These are phyloP conservation scores for Lycium barbarum DNA, from an alignment of 257 asterid genomes.

Conservation along the genomic window DNA sequence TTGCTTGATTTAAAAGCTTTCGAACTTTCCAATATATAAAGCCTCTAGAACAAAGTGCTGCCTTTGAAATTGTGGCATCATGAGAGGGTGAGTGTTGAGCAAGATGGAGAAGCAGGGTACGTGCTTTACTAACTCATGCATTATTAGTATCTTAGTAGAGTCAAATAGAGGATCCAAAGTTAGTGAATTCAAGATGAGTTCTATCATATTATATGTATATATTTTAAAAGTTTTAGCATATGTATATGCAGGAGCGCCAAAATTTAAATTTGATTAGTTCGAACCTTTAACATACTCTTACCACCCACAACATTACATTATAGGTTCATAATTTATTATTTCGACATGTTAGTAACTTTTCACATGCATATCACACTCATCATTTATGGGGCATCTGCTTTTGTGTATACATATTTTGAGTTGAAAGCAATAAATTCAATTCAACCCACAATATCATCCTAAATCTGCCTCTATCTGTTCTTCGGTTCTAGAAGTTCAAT, in stretches of 20 bases:
- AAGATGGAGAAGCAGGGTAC: slow-evolving; percentile 99
- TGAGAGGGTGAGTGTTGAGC: slow-evolving; percentile 71
- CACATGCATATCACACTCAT: neutral
- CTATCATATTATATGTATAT: neutral
- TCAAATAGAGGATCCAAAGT: neutral
- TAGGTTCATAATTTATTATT: neutral
- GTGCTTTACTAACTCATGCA: slow-evolving; percentile 79
- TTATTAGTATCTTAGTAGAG: neutral
- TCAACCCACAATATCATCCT: neutral
- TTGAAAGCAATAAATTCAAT: neutral
- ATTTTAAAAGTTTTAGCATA: neutral
- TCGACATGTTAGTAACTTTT: neutral
- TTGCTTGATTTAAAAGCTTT: slow-evolving; percentile 2
- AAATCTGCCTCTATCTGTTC: neutral
- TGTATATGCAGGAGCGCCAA: too few relatives aligned
- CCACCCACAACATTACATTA: neutral
- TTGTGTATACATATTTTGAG: neutral
- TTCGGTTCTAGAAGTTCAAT: neutral
- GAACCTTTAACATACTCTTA: neutral
- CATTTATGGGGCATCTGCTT: neutral
- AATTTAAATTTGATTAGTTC: neutral
- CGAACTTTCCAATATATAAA: neutral
- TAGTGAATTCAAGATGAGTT: neutral
- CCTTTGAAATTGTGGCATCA: neutral
- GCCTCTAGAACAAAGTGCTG: neutral